Evolutionary conservation across 108 stramenopile species (phyloP), one percentile per base, ranked within the genome.

Genomic region (Nitzschia sp.): DNA sequence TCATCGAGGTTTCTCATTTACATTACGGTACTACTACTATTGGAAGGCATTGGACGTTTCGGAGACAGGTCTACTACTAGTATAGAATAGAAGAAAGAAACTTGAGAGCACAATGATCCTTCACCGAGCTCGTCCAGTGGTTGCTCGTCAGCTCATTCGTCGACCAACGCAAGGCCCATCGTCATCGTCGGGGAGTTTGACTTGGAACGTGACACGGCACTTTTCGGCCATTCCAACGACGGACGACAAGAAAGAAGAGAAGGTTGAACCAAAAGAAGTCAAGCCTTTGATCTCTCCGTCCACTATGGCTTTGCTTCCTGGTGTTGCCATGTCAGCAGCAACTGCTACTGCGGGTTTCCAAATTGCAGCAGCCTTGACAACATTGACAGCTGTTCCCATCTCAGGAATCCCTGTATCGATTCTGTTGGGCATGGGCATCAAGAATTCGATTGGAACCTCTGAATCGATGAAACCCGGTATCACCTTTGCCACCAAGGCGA

Each of bases 371-470:
- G 33, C 55, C 29, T 22, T 82, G 31, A 52, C 77, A 2, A 44
- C 69, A 5, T 45, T 48, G 27, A 8, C 50, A 13, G 69, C 54
- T 25, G 46, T 80, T 16, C 81, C 81, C 55, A 67, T 86, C 16
- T 83, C 81, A 13, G 85, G 85, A 19, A 86, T 86, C 32, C 85
- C 85, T 4, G 47, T 69, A 9, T 68, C 81, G 38, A 82, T 86
- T 59, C 54, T 86, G 16, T 50, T 83, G 33, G 80, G 80, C 3
- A 80, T 84, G 61, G 68, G 58, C 17, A 56, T 84, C 1, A 74
- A 78, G 27, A 78, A 84, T 66, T 50, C 71, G 3, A 36, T 74
- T 30, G 29, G 33, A 22, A 61, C 71, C 44, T 45, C 71, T 1
- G 65, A 73, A 16, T 44, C 67, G 0, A 52, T 80, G 27, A 48